Conservation (phyloP, 306 rosid species). For the Vigna hirtella region DNA sequence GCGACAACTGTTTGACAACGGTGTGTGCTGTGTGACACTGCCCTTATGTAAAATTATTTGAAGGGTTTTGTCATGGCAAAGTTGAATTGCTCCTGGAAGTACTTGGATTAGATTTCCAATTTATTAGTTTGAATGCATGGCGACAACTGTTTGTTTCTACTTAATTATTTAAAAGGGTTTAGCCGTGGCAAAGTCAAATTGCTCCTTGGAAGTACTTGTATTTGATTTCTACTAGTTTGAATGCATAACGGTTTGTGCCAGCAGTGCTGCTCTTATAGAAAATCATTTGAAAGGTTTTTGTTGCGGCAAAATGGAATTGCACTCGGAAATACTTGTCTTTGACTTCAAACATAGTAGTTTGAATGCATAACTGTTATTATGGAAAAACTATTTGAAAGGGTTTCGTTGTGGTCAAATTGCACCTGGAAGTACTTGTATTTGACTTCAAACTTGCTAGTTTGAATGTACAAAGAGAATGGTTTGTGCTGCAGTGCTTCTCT, state of each 20-base stretch:
- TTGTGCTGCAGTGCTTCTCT: neutral
- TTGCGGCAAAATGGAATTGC: neutral
- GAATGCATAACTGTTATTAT: too few species aligned
- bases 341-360: neutral
- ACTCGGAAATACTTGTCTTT: neutral
- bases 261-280: neutral
- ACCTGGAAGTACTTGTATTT: neutral
- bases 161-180: neutral
- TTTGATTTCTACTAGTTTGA: neutral
- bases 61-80: neutral
- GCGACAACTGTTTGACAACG: too few species aligned
- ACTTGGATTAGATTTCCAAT: too few species aligned
- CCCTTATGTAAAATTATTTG: neutral
- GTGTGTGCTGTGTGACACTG: too few species aligned
- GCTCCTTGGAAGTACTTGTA: neutral
- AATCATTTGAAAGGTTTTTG: conserved; percentile 9
- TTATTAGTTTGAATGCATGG: neutral
- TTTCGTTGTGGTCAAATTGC: conserved; percentile 14
- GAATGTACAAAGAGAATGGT: neutral
- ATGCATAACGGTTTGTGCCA: neutral
- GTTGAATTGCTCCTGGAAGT: neutral
- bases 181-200: neutral
- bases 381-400: neutral
- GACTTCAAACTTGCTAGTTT: neutral
- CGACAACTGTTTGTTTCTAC: too few species aligned